Conservation (phyloP, 176 grass and related monocot species). For the Areca catechu region DNA sequence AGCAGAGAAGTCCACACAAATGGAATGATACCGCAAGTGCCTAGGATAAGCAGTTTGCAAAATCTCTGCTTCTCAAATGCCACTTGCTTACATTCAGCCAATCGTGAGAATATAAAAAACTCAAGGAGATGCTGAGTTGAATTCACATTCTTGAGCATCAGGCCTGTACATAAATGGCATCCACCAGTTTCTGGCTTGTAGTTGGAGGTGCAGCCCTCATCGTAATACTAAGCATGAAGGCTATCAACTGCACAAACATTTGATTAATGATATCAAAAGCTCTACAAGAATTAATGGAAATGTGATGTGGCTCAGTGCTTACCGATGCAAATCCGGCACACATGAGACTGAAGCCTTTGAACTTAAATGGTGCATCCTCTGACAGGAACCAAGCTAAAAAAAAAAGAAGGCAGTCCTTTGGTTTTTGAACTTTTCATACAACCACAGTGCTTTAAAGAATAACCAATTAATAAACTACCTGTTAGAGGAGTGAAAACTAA, state of each 20-base stretch:
- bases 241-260: conserved; percentile 38
- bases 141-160: too few relatives aligned
- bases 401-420: not conserved
- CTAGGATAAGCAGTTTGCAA: too few relatives aligned
- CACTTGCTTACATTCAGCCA: too few relatives aligned
- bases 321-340: conserved; percentile 74
- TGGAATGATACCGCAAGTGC: too few relatives aligned
- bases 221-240: conserved; percentile 41
- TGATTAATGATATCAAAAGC: not conserved
- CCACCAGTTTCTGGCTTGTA: conserved; percentile 17
- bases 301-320: conserved; percentile 2
- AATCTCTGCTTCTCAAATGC: too few relatives aligned
- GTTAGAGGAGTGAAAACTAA: conserved; percentile 83
- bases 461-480: conserved; percentile 26
- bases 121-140: too few relatives aligned
- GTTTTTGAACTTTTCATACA: not conserved
- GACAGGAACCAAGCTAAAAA: conserved; percentile 74
- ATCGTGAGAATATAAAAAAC: too few relatives aligned
- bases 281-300: not conserved
- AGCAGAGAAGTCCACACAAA: too few relatives aligned
- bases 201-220: conserved; percentile 33
- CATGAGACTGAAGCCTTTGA: conserved; percentile 92
- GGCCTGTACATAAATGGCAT: too few relatives aligned
- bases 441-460: not conserved
- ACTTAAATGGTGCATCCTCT: conserved; percentile 53